These are phyloP conservation scores for Xylariaceae sp. DNA, from an alignment of 2,329 filamentous ascomycete genomes.

Conservation along the genomic window DNA sequence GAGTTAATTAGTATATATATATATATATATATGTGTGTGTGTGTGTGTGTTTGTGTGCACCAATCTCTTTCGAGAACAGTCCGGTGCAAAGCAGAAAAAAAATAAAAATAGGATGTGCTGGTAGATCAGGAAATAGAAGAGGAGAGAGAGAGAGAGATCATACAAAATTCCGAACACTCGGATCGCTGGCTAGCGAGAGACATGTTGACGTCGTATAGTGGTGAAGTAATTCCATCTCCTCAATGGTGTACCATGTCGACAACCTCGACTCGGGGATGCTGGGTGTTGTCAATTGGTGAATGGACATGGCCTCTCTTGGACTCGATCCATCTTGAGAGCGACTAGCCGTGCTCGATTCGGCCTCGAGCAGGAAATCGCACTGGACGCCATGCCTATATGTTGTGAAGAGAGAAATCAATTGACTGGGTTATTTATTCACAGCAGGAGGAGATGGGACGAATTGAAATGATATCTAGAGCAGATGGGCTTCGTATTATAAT, in stretches of 20 bases:
- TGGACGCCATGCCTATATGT: conserved; percentile 18
- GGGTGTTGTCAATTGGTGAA: conserved; percentile 17
- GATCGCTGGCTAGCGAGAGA: conserved; percentile 42
- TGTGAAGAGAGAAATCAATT: no score
- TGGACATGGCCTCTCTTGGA: conserved; percentile 15
- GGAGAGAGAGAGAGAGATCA: neutral
- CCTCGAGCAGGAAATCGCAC: conserved; percentile 20
- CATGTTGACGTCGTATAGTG: conserved; percentile 48
- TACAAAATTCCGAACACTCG: conserved; percentile 37
- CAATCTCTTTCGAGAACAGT: no score
- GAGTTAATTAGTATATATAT: no score
- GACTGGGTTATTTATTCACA: no score
- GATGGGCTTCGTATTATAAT: no score
- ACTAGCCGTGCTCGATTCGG: conserved; percentile 5
- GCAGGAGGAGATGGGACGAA: no score
- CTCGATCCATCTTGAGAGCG: neutral
- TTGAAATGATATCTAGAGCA: no score
- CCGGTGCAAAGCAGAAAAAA: neutral
- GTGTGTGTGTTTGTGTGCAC: no score
- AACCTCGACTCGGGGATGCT: conserved; percentile 9
- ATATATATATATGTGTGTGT: no score
- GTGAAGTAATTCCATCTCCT: conserved; percentile 50
- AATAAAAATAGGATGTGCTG: neutral
- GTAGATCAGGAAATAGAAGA: neutral
- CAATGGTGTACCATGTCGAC: conserved; percentile 21